Evolutionary conservation across 768 basidiomycete genomes (phyloP).

Genomic region (Chiua virens): DNA sequence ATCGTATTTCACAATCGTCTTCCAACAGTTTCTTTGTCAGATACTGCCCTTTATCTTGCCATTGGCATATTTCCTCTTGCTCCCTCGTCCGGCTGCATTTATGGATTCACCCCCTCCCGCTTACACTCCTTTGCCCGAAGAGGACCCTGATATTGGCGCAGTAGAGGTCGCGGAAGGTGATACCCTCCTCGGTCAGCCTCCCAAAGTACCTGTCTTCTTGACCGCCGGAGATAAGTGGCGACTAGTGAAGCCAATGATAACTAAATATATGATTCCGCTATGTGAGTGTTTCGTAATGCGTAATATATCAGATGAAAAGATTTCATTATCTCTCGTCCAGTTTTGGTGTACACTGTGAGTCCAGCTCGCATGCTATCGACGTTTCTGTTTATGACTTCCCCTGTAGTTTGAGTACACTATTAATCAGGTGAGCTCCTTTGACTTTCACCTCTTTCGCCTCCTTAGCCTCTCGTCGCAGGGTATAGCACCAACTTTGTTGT

Average conservation of each 20-base stretch:
- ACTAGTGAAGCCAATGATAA: conserved; percentile 75
- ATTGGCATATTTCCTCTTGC: conserved; percentile 70
- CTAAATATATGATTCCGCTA: conserved; percentile 90
- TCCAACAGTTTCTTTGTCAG: conserved; percentile 37
- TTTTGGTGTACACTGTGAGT: conserved; percentile 63
- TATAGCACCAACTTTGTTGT: conserved; percentile 85
- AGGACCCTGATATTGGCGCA: conserved; percentile 21
- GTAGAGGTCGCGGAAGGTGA: conserved; percentile 30
- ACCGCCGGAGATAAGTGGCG: conserved; percentile 73
- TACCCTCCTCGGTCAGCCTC: conserved; percentile 25
- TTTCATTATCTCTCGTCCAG: conserved; percentile 30
- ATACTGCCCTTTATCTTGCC: conserved; percentile 82
- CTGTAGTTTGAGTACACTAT: conserved; percentile 89
- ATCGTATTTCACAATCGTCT: neutral
- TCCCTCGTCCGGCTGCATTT: conserved; percentile 62
- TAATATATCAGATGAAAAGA: neutral
- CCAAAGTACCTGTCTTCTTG: conserved; percentile 53
- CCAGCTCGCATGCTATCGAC: neutral
- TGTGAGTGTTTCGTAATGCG: conserved; percentile 50
- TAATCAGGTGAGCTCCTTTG: conserved; percentile 59
- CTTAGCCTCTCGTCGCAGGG: conserved; percentile 48
- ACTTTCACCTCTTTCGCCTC: neutral
- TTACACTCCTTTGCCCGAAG: conserved; percentile 40
- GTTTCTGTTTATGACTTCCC: neutral
- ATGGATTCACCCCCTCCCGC: conserved; percentile 37